phyloP scores from a whole-genome alignment of 2,329 filamentous ascomycete species.

The Sclerotinia sclerotiorum region DNA sequence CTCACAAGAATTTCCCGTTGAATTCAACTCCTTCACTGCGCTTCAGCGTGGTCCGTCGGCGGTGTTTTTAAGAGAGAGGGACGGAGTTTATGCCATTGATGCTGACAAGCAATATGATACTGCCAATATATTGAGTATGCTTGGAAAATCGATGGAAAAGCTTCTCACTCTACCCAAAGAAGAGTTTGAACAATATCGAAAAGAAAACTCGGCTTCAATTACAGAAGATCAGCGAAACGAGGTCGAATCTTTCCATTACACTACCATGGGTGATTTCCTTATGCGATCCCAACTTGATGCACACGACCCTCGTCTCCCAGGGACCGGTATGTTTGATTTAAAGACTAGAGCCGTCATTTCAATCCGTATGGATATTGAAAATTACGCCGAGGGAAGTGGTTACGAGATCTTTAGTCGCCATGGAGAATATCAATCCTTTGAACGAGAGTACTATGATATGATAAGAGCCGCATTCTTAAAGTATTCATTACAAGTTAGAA shows the following conservation, averaged over 20 bases:
- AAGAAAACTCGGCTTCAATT: constrained; percentile 64
- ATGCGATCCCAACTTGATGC: constrained; percentile 96
- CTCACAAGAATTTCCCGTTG: constrained; percentile 64
- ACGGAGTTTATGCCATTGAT: constrained; percentile 91
- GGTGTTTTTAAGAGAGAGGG: constrained; percentile 76
- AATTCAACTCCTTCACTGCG: constrained; percentile 66
- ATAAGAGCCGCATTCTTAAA: constrained; percentile 92
- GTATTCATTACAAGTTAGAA: constrained; percentile 92
- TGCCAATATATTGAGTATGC: constrained; percentile 82
- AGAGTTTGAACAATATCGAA: constrained; percentile 83
- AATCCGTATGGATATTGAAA: constrained; percentile 79
- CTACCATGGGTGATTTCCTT: constrained; percentile 80
- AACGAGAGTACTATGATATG: constrained; percentile 97
- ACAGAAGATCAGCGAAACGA: constrained; percentile 69
- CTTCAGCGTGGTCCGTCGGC: constrained; percentile 73
- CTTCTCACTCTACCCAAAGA: constrained; percentile 79
- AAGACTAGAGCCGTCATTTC: constrained; percentile 92
- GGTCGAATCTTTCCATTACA: constrained; percentile 84
- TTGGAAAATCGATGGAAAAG: constrained; percentile 97
- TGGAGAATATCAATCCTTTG: constrained; percentile 86
- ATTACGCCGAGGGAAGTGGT: constrained; percentile 72
- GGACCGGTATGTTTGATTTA: constrained; percentile 91
- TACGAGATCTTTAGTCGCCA: constrained; percentile 80
- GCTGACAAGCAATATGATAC: constrained; percentile 89
- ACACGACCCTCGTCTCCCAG: constrained; percentile 79